Conservation (phyloP, 225 moss, liverwort and hornwort genomes). For the Pleurozium schreberi region DNA sequence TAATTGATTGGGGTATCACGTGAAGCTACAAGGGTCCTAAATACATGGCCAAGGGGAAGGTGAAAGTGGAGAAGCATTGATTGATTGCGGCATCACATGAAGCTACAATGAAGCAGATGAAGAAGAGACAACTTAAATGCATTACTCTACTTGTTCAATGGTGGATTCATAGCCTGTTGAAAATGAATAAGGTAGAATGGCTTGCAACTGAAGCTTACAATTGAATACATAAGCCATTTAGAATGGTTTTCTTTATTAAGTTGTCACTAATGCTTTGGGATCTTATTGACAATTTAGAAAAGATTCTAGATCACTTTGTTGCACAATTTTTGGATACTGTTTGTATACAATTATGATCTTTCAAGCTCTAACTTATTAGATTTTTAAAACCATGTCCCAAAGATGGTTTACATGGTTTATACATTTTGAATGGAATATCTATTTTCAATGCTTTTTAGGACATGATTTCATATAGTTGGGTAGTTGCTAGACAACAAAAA, state of each 20-base stretch:
- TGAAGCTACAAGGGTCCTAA: neutral
- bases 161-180: neutral
- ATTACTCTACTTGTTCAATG: too few relatives aligned
- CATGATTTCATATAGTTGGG: neutral
- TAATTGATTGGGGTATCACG: neutral
- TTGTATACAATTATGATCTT: neutral
- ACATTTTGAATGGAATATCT: neutral
- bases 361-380: too few relatives aligned
- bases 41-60: too few relatives aligned
- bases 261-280: too few relatives aligned
- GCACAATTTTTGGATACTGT: neutral
- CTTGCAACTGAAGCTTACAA: too few relatives aligned
- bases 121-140: neutral
- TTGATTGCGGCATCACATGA: neutral
- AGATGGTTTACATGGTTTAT: too few relatives aligned
- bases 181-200: neutral
- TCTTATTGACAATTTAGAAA: fast-evolving
- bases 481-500: neutral
- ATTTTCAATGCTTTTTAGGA: neutral
- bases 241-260: too few relatives aligned
- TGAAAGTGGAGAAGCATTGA: neutral
- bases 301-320: neutral
- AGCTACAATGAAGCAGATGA: neutral
- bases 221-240: neutral
- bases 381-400: neutral